Base-by-base conservation (phyloP, 2,329 filamentous ascomycete genomes). In the Aaosphaeria arxii region DNA sequence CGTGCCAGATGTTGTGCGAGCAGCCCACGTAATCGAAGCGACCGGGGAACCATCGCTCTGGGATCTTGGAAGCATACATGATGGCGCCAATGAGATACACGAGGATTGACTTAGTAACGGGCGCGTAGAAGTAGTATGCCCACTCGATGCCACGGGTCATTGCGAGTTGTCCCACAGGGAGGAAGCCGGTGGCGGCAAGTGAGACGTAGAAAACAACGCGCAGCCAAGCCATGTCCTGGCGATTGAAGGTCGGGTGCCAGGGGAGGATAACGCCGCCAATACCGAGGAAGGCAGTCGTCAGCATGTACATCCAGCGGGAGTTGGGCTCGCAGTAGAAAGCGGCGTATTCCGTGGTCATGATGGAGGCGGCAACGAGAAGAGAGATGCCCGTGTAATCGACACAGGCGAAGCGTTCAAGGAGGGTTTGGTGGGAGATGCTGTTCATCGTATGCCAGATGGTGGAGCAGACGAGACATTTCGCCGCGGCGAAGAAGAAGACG, bases 381-480 rank as follows among this genome's bases (percentile, higher is more conserved):
- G 91, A 96, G 58, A 99, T 99, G 47, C 94, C 94, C 0, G 94
- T 97, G 73, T 99, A 99, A 71, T 99, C 94, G 50, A 99, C 91
- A 69, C 94, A 99, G 13, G 94, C 94, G 63, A 99, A 97, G 52
- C 91, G 87, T 67, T 95, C 94, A 74, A 99, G 87, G 39, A 95
- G 82, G 17, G 85, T 83, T 62, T 95, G 86, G 58, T 95, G 89
- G 13, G 92, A 91, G 46, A 97, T 95, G 61, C 89, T 90, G 75
- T 92, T 96, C 91, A 99, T 97, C 29, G 94, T 96, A 75, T 99
- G 94, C 94, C 94, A 99, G 65, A 97, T 85, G 54, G 87, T 92
- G 53, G 88, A 95, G 84, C 94, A 99, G 66, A 92, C 84, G 47
- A 99, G 82, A 64, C 92, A 97, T 71, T 97, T 91, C 77, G 86